Conservation (phyloP, 495 filamentous ascomycete species). For the Aspergillus panamensis region DNA sequence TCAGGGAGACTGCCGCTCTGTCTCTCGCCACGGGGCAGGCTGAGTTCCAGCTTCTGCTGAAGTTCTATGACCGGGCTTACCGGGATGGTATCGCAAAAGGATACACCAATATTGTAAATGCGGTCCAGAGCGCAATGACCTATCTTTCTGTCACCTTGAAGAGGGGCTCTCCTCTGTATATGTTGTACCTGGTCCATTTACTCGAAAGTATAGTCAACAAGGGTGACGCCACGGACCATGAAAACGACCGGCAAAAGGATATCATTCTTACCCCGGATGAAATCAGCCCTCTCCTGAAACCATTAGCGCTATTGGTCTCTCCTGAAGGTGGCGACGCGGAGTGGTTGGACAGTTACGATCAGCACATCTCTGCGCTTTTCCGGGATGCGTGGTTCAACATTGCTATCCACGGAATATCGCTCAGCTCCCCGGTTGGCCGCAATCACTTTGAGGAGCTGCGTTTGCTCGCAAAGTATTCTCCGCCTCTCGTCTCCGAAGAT, state of each 20-base stretch:
- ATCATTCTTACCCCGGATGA: conserved; percentile 75
- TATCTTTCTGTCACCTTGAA: conserved; percentile 67
- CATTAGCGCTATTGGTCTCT: conserved; percentile 73
- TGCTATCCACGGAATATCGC: conserved; percentile 84
- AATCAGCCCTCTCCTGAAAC: conserved; percentile 77
- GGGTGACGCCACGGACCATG: conserved; percentile 62
- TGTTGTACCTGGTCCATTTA: conserved; percentile 75
- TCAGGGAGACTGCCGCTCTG: conserved; percentile 74
- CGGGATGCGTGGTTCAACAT: conserved; percentile 98
- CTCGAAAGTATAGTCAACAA: conserved; percentile 86
- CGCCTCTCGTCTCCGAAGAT: conserved; percentile 77
- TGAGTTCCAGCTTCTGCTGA: conserved; percentile 81
- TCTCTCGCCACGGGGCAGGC: conserved; percentile 66
- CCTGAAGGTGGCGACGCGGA: conserved; percentile 43
- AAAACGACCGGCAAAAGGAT: conserved; percentile 65
- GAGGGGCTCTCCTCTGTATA: conserved; percentile 65
- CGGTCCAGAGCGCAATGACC: conserved; percentile 61
- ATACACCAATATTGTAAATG: conserved; percentile 41
- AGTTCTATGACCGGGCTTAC: conserved; percentile 70
- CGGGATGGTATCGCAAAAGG: conserved; percentile 67
- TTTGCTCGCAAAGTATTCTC: conserved; percentile 78
- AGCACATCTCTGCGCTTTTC: conserved; percentile 63
- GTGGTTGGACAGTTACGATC: conserved; percentile 48
- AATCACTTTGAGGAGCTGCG: conserved; percentile 68
- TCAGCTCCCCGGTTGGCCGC: conserved; percentile 62